Evolutionary conservation across 73 alveolate species (phyloP), one percentile per base, ranked within the genome.

Genomic region (Paramecium sonneborni): DNA sequence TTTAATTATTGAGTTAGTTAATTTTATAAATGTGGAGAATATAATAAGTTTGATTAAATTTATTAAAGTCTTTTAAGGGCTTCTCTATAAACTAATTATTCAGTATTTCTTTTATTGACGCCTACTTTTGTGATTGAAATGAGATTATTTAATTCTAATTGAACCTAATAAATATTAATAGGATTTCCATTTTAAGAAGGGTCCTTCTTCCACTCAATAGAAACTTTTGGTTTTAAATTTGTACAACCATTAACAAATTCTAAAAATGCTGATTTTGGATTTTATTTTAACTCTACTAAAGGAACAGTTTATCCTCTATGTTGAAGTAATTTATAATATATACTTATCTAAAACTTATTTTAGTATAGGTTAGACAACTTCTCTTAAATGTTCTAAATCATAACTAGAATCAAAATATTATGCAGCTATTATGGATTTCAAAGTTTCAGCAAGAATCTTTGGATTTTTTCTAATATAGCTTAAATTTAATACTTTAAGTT

Each of bases 191-290:
- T 26, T 14, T 30, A 32, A 3, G 44, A 11, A 14, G 84, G 1
- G 12, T 62, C 84, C 44, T 62, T 62, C 11, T 62, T 62, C 84
- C 84, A 62, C 24, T 62, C 84, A 6, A 26, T 20, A 12, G 84
- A 62, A 21, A 62, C 44, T 26, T 62, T 62, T 26, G 84, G 84
- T 62, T 26, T 62, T 3, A 62, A 62, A 26, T 62, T 32, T 1
- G 44, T 32, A 10, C 24, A 62, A 2, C 44, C 26, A 62, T 32
- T 62, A 0, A 62, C 84, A 32, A 62, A 62, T 62, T 62, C 84
- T 62, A 62, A 32, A 62, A 62, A 62, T 62, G 84, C 84, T 12
- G 84, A 62, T 62, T 62, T 62, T 6, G 84, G 30, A 62, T 62
- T 62, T 62, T 62, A 32, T 62, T 62, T 62, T 7, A 62, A 26